Evolutionary conservation across 768 basidiomycete genomes (phyloP).

Genomic region (Leucocoprinus birnbaumii): DNA sequence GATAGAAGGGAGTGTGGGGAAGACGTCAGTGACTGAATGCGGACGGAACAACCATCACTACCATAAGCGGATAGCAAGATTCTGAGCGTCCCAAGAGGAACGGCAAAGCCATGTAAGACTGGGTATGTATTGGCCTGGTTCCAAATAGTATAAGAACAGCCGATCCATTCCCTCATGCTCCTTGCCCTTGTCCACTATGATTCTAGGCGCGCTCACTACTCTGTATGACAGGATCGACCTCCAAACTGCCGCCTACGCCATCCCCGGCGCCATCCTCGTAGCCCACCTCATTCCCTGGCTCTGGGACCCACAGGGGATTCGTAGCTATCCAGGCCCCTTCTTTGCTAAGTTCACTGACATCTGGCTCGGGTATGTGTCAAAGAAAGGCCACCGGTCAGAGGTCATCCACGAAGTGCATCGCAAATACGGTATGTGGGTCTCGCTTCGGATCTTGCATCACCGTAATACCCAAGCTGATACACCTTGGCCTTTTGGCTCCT

Average conservation of each 20-base stretch:
- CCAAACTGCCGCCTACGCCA: constrained; percentile 20
- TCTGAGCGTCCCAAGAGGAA: too few relatives aligned
- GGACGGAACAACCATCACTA: constrained; percentile 1
- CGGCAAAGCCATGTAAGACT: too few relatives aligned
- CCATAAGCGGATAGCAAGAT: background rate
- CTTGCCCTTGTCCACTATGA: constrained; percentile 20
- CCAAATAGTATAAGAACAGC: background rate
- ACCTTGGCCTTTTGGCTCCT: background rate
- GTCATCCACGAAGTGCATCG: constrained; percentile 69
- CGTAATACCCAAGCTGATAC: background rate
- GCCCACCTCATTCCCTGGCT: constrained; percentile 49
- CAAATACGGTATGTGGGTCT: constrained; percentile 56
- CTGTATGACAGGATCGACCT: constrained; percentile 20
- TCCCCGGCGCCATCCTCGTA: constrained; percentile 28
- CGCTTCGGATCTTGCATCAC: constrained; percentile 11
- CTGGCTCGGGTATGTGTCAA: constrained; percentile 68
- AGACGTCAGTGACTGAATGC: background rate
- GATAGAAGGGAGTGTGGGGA: too few relatives aligned
- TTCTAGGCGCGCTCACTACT: constrained; percentile 19
- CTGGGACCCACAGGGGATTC: constrained; percentile 55
- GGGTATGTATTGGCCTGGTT: background rate
- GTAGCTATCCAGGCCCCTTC: constrained; percentile 64
- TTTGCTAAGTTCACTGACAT: constrained; percentile 68
- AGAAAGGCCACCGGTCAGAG: constrained; percentile 74
- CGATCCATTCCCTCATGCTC: constrained; percentile 6